Evolutionary conservation across 805 yeast genomes (phyloP), one percentile per base, ranked within the genome.

Genomic region (Sugiyamaella mastotermitis): DNA sequence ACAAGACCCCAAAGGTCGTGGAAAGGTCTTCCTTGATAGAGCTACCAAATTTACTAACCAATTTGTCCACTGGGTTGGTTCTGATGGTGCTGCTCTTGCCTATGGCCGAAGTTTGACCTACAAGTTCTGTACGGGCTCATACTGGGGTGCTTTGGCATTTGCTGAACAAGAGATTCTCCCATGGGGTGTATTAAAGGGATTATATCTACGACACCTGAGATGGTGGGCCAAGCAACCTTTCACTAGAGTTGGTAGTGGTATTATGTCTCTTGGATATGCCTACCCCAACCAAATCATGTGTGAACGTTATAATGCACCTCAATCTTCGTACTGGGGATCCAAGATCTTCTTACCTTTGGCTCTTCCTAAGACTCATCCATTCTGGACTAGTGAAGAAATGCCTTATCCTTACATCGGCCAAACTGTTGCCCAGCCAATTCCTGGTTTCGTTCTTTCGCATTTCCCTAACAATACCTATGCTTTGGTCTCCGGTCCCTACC

Each of bases 191-290:
- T 33, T 49, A 17, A 49, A 49, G 43, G 50, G 47, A 14, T 26
- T 42, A 6, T 38, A 35, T 16, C 32, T 49, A 33, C 45, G 48
- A 10, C 47, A 49, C 23, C 35, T 49, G 35, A 28, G 53, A 25
- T 49, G 47, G 42, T 49, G 53, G 53, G 38, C 48, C 2, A 33
- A 42, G 35, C 51, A 49, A 36, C 51, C 51, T 10, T 42, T 49
- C 28, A 29, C 44, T 4, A 33, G 42, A 13, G 44, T 31, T 35
- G 42, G 38, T 25, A 22, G 32, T 21, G 51, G 51, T 4, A 33
- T 48, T 14, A 37, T 49, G 41, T 40, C 45, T 14, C 21, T 47
- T 24, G 53, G 53, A 11, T 49, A 31, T 34, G 33, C 48, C 7
- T 49, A 49, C 29, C 53, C 53, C 2, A 47, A 49, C 30, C 31